These are phyloP conservation scores for Epichloe typhina DNA, from an alignment of 2,329 filamentous ascomycete genomes.

Conservation along the genomic window DNA sequence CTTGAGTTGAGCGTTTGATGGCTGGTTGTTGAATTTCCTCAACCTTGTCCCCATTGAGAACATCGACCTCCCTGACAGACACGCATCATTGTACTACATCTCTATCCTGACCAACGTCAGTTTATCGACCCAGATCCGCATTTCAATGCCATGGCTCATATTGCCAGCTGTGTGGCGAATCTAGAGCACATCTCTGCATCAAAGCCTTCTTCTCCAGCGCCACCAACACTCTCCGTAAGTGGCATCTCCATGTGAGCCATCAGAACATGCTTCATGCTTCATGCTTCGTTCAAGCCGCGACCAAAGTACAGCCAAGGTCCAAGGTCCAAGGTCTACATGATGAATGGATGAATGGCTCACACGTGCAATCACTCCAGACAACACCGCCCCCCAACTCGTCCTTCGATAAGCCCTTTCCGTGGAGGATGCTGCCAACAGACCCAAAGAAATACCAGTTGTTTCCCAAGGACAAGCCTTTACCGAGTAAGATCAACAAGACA, in stretches of 20 bases:
- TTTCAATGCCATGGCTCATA: slow-evolving; percentile 41
- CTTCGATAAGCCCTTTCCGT: slow-evolving; percentile 36
- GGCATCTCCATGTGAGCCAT: background rate
- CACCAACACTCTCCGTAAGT: slow-evolving; percentile 32
- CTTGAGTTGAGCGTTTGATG: background rate
- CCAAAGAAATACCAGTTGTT: slow-evolving; percentile 49
- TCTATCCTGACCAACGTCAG: background rate
- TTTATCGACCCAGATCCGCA: background rate
- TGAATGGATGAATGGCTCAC: background rate
- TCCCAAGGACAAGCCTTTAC: slow-evolving; percentile 36
- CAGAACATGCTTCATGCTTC: no score
- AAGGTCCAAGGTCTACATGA: background rate
- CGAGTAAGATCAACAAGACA: slow-evolving; percentile 27
- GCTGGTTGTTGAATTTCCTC: background rate
- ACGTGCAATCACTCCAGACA: slow-evolving; percentile 5
- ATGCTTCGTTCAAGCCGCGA: no score
- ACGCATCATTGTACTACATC: no score
- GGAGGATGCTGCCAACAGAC: slow-evolving; percentile 46
- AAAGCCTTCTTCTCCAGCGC: slow-evolving; percentile 33
- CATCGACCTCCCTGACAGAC: no score
- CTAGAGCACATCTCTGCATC: slow-evolving; percentile 37
- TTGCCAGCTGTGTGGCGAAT: slow-evolving; percentile 44
- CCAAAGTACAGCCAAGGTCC: background rate
- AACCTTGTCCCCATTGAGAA: background rate
- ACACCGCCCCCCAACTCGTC: background rate